These are phyloP conservation scores for Flammula alnicola DNA, from an alignment of 1,284 basidiomycete genomes.

Conservation along the genomic window DNA sequence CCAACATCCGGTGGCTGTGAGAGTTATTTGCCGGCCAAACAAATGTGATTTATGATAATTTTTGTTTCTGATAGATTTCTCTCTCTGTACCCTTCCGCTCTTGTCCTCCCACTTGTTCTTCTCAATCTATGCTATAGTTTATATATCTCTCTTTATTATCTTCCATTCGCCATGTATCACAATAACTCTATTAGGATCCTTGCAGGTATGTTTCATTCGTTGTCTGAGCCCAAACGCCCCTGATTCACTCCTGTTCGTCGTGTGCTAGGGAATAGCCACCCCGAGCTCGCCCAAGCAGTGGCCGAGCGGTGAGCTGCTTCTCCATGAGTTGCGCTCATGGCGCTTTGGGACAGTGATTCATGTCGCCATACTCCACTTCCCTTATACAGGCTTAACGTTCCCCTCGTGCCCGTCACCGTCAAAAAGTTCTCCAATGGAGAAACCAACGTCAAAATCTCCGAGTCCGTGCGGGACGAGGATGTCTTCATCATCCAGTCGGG, in stretches of 20 bases:
- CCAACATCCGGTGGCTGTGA: slow-evolving; percentile 30
- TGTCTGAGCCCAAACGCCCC: slow-evolving; percentile 15
- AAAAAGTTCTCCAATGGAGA: slow-evolving; percentile 97
- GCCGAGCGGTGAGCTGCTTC: slow-evolving; percentile 91
- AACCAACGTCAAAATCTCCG: slow-evolving; percentile 90
- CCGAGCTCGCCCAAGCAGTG: slow-evolving; percentile 93
- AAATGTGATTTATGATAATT: slow-evolving; percentile 33
- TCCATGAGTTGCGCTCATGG: slow-evolving; percentile 42
- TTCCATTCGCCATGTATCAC: slow-evolving; percentile 68
- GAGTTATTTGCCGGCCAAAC: slow-evolving; percentile 32
- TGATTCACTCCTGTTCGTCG: slow-evolving; percentile 16
- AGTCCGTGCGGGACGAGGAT: slow-evolving; percentile 97
- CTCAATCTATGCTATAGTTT: slow-evolving; percentile 40
- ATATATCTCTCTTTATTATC: slow-evolving; percentile 34
- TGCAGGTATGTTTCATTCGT: slow-evolving; percentile 65
- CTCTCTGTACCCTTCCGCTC: slow-evolving; percentile 13
- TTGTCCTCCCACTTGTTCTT: slow-evolving; percentile 13
- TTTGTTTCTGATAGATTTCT: slow-evolving; percentile 19
- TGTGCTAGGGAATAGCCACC: slow-evolving; percentile 93
- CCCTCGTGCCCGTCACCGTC: slow-evolving; percentile 89
- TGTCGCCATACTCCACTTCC: slow-evolving; percentile 42
- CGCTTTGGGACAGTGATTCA: slow-evolving; percentile 46
- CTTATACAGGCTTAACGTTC: slow-evolving; percentile 88
- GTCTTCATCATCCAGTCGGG: slow-evolving; percentile 95
- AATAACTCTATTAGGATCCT: slow-evolving; percentile 94